Evolutionary conservation across 179 eudicot species (phyloP).

Genomic region (Gypsophila paniculata): DNA sequence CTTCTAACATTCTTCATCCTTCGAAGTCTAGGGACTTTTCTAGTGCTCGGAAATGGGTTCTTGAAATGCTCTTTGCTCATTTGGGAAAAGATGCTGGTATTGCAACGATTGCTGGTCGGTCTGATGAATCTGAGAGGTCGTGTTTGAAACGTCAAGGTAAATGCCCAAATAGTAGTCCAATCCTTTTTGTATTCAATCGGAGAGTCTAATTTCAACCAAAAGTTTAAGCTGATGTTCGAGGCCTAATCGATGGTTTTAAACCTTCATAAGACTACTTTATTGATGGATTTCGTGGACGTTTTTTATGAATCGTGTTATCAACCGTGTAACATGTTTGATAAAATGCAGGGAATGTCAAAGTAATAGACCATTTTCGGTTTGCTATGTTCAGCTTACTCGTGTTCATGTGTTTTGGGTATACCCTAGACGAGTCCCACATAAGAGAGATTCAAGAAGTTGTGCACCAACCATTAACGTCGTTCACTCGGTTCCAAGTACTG

Average conservation of each 20-base stretch:
- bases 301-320: no score
- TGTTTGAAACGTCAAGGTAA: no score
- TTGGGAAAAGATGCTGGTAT: background rate
- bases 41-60: slow-evolving; percentile 15
- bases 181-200: no score
- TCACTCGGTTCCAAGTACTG: slow-evolving; percentile 11
- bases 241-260: no score
- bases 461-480: background rate
- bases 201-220: no score
- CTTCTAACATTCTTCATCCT: slow-evolving; percentile 15
- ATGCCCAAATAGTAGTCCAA: no score
- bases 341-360: background rate
- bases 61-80: slow-evolving; percentile 4
- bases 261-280: no score
- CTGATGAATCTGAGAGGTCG: no score
- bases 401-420: slow-evolving; percentile 24
- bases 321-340: background rate
- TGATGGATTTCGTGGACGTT: no score
- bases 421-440: background rate
- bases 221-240: no score
- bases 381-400: slow-evolving; percentile 21
- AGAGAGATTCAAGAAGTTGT: slow-evolving; percentile 14
- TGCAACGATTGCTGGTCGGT: no score
- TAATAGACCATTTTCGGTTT: slow-evolving; percentile 20
- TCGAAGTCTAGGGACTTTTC: slow-evolving; percentile 12